Conservation (phyloP, 2,329 filamentous ascomycete species). For the Hymenoscyphus albidus region DNA sequence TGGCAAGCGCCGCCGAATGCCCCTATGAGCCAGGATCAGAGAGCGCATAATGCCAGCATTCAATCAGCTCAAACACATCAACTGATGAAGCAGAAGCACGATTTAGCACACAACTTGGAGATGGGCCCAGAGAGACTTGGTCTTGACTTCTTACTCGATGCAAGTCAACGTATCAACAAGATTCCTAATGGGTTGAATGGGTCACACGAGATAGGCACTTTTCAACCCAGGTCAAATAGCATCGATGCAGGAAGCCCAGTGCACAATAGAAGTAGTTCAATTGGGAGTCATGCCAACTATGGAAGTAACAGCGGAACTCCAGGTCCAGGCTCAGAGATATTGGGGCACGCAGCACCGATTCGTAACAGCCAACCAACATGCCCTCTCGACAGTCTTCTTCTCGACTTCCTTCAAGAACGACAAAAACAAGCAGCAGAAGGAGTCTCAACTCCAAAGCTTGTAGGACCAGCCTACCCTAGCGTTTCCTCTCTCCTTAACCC, state of each 20-base stretch:
- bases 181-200: slow-evolving; percentile 49
- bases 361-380: slow-evolving; percentile 67
- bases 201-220: slow-evolving; percentile 41
- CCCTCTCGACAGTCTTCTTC: slow-evolving; percentile 71
- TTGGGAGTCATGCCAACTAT: slow-evolving; percentile 29
- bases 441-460: slow-evolving; percentile 58
- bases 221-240: slow-evolving; percentile 15
- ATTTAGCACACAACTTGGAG: slow-evolving; percentile 53
- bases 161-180: slow-evolving; percentile 51
- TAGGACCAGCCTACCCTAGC: slow-evolving; percentile 75
- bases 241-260: slow-evolving; percentile 21
- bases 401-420: slow-evolving; percentile 72
- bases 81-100: slow-evolving; percentile 44
- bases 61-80: slow-evolving; percentile 35
- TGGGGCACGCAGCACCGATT: slow-evolving; percentile 36
- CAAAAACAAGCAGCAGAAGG: slow-evolving; percentile 64
- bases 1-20: slow-evolving; percentile 32
- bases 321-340: slow-evolving; percentile 29
- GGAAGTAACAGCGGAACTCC: slow-evolving; percentile 14
- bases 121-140: slow-evolving; percentile 64
- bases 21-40: slow-evolving; percentile 27
- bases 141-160: slow-evolving; percentile 68
- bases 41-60: slow-evolving; percentile 29
- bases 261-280: slow-evolving; percentile 27
- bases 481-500: slow-evolving; percentile 77